Evolutionary conservation across 352 stramenopile species (phyloP).

Genomic region (Pythium coloratum): DNA sequence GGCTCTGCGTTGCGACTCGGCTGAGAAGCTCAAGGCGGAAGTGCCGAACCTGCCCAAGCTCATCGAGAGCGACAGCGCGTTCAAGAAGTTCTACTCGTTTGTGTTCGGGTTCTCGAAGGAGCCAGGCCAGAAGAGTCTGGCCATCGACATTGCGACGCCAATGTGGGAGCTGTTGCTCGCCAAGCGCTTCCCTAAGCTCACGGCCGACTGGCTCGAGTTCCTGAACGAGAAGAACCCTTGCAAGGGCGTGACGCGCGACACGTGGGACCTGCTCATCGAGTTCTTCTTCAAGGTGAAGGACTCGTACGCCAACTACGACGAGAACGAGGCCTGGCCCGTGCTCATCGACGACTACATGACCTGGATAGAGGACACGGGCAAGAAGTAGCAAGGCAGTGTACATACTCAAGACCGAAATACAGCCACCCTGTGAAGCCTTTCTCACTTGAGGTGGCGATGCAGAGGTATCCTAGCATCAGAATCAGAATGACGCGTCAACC

Average conservation of each 20-base stretch:
- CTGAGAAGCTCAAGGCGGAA: slow-evolving; percentile 55
- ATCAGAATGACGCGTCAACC: not conserved
- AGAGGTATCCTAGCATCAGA: not conserved
- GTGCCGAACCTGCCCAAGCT: slow-evolving; percentile 54
- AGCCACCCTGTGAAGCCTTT: not conserved
- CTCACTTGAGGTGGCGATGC: not conserved
- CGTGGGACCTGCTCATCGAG: slow-evolving; percentile 84
- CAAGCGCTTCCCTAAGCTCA: slow-evolving; percentile 65
- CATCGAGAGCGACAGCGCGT: slow-evolving; percentile 52
- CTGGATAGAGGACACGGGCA: slow-evolving; percentile 65
- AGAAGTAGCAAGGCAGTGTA: slow-evolving; percentile 47
- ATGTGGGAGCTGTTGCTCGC: slow-evolving; percentile 87
- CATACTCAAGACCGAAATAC: slow-evolving; percentile 6
- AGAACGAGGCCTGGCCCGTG: slow-evolving; percentile 89
- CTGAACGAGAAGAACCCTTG: slow-evolving; percentile 75
- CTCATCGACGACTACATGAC: slow-evolving; percentile 90
- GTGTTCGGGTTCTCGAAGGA: slow-evolving; percentile 90
- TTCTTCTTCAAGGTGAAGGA: slow-evolving; percentile 84
- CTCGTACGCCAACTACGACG: slow-evolving; percentile 84
- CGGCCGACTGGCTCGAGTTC: slow-evolving; percentile 74
- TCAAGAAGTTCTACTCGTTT: slow-evolving; percentile 88
- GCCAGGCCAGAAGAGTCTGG: slow-evolving; percentile 83
- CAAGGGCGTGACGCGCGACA: slow-evolving; percentile 84
- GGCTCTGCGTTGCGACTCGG: slow-evolving; percentile 71
- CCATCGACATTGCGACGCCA: slow-evolving; percentile 80